Evolutionary conservation across 1,284 basidiomycete species (phyloP).

Genomic region (Gymnopus androsaceus): DNA sequence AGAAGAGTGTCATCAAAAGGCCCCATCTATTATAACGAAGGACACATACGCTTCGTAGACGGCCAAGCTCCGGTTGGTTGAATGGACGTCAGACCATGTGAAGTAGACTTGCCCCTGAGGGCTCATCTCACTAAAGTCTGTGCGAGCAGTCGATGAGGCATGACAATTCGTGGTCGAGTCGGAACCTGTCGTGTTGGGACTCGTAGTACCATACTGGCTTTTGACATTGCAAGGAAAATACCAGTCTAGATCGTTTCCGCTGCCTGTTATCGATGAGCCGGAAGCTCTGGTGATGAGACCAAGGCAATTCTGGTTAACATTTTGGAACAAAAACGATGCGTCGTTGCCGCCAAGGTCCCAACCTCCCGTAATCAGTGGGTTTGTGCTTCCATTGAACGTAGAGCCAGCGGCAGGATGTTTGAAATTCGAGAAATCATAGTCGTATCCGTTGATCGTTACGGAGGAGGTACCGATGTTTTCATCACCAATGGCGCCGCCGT

Average conservation of each 20-base stretch:
- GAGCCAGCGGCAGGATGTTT: slow-evolving; percentile 71
- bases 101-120: slow-evolving; percentile 89
- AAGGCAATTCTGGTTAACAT: slow-evolving; percentile 81
- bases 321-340: slow-evolving; percentile 93
- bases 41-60: slow-evolving; percentile 85
- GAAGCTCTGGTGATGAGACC: slow-evolving; percentile 74
- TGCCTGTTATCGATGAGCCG: slow-evolving; percentile 67
- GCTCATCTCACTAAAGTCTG: slow-evolving; percentile 47
- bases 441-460: slow-evolving; percentile 91
- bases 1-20: slow-evolving; percentile 17
- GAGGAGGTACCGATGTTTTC: slow-evolving; percentile 72
- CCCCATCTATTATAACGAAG: slow-evolving; percentile 4
- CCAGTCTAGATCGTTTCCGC: slow-evolving; percentile 67
- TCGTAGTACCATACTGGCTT: slow-evolving; percentile 68
- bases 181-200: slow-evolving; percentile 72
- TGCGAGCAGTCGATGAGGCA: slow-evolving; percentile 54
- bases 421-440: slow-evolving; percentile 90
- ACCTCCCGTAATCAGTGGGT: slow-evolving; percentile 78
- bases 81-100: slow-evolving; percentile 84
- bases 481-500: slow-evolving; percentile 75
- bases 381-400: slow-evolving; percentile 76
- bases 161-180: slow-evolving; percentile 74
- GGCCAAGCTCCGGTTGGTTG: slow-evolving; percentile 75
- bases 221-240: slow-evolving; percentile 96
- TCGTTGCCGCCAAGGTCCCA: slow-evolving; percentile 87